Base-by-base conservation (phyloP, 2,329 filamentous ascomycete species). In the Sporothrix brasiliensis region DNA sequence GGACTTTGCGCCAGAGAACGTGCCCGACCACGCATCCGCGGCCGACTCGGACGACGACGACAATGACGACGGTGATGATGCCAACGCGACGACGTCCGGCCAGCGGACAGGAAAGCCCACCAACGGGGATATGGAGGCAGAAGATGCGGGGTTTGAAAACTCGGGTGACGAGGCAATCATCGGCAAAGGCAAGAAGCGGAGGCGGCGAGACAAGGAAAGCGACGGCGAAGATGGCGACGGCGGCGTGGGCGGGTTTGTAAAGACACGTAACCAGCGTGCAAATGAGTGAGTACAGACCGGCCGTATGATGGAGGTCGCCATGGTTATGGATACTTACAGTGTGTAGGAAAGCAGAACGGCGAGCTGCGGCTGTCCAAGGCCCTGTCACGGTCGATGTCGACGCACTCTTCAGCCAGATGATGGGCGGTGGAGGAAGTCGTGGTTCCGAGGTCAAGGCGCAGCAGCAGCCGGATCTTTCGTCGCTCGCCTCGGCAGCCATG, bases 151-250 rank as follows among this genome's bases (percentile, higher is more conserved):
- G 0, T 87, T 88, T 72, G 85, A 88, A 71, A 90, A 90, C 74
- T 92, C 90, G 0, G 90, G 90, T n/a, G 90, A 92, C 75, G 90
- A 92, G 76, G 85, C 86, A 0, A 86, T 91, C 69, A 89, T 92
- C 74, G 81, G 86, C 60, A 88, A 85, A 73, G 88, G 85, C 21
- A 87, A 85, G 75, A 89, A 85, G 76, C 81, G 81, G 68, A 80
- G 79, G 49, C 82, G 81, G 76, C 79, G 78, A 54, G 85, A 82
- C 75, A 82, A 14, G 2, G 76, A 74, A 1, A 76, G 73, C 24
- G 87, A 88, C 47, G 85, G 83, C 24, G 86, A 84, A 50, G 87
- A 87, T 71, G 86, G 86, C 19, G 87, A 88, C 53, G 85, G 82
- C 16, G 86, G 85, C 44, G 87, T 87, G 69, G 88, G 88, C 11